Conservation (phyloP, 2,329 filamentous ascomycete genomes). For the Curvularia eragrostidis region DNA sequence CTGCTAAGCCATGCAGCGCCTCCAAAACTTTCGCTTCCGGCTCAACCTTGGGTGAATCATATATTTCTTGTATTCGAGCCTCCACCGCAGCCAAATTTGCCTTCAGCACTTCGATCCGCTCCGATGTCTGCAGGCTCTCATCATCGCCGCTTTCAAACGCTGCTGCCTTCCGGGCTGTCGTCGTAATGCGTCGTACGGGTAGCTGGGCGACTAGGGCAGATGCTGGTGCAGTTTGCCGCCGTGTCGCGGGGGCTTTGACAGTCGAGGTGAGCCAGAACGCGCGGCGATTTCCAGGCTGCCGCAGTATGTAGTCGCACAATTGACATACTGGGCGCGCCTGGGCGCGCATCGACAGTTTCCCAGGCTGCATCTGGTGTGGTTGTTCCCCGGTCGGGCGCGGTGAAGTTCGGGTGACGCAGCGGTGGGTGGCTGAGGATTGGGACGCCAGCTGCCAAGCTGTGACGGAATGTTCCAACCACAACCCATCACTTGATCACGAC, state of each 20-base stretch:
- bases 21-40: slow-evolving; percentile 29
- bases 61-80: slow-evolving; percentile 34
- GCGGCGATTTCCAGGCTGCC: slow-evolving; percentile 39
- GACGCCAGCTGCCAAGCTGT: slow-evolving; percentile 11
- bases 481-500: slow-evolving; percentile 27
- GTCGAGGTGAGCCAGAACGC: slow-evolving; percentile 36
- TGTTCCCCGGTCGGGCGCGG: slow-evolving; percentile 16
- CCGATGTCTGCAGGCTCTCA: slow-evolving; percentile 22
- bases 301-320: slow-evolving; percentile 43
- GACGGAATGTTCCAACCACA: slow-evolving; percentile 21
- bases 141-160: slow-evolving; percentile 25
- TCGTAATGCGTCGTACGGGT: slow-evolving; percentile 30
- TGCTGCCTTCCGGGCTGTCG: slow-evolving; percentile 22
- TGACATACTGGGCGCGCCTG: slow-evolving; percentile 43
- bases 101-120: slow-evolving; percentile 31
- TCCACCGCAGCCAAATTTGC: slow-evolving; percentile 35
- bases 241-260: slow-evolving; percentile 35
- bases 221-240: slow-evolving; percentile 29
- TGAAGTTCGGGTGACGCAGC: slow-evolving; percentile 30
- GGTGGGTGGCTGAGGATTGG: slow-evolving; percentile 22
- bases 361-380: slow-evolving; percentile 38
- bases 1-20: slow-evolving; percentile 32
- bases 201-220: slow-evolving; percentile 26
- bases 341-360: slow-evolving; percentile 34
- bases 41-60: slow-evolving; percentile 39